Base-by-base conservation (phyloP, 805 yeast genomes). In the Scheffersomyces lignosus region DNA sequence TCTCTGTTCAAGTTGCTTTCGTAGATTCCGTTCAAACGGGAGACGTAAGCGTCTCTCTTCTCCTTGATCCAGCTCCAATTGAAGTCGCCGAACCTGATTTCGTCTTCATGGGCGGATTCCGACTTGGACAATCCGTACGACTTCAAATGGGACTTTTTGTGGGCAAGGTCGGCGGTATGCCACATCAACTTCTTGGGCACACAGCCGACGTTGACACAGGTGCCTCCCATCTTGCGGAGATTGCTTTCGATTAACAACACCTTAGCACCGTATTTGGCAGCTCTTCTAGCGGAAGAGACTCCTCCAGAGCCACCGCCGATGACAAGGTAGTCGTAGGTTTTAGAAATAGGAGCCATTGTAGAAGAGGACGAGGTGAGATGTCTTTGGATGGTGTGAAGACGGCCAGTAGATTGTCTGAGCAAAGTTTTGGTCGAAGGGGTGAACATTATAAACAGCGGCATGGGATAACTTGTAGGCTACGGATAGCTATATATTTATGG, bases 291-390 rank as follows among this genome's bases (percentile, higher is more conserved):
- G 15, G 95, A 82, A n/a, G 99, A 96, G 30, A 93, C 97, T 49
- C 99, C 99, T 31, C 98, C 99, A 25, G 96, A 88, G 10, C 99
- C 99, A 40, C 99, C 99, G 35, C 99, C 99, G 48, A 93, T 93
- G 40, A 93, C 99, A 34, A 93, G 70, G 60, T 87, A 91, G 56
- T 93, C 89, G 73, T 81, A 93, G 60, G 87, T 91, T 34, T 67
- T 58, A 12, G 32, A 14, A 18, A 57, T 25, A 18, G 83, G 80
- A 27, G 87, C 79, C 88, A 83, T 82, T 10, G 29, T 43, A 4
- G 35, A 22, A 5, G 38, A 9, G 14, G 49, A 27, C 14, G 41
- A 28, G 8, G 51, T 38, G 25, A 66, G 44, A 28, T 66, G 70
- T 48, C 66, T 54, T 34, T 48, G 47, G 31, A 67, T 47, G 16